phyloP scores from a whole-genome alignment of 2,329 filamentous ascomycete genomes.

The Ceratocystis alfenasii region DNA sequence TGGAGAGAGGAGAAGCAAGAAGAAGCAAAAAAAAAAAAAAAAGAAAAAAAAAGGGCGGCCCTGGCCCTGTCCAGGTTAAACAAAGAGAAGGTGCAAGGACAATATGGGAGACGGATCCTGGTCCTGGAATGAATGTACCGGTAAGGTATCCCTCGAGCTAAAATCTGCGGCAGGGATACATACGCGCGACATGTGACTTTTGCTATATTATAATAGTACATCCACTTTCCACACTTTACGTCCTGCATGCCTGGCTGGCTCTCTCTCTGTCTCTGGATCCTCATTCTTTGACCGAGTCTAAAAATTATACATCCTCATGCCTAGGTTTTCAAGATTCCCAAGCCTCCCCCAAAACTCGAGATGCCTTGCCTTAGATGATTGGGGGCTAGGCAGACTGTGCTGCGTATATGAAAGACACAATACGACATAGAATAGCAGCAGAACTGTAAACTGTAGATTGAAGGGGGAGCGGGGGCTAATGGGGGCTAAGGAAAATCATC shows the following conservation, averaged over 20 bases:
- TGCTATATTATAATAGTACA: neutral
- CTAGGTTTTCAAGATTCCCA: neutral
- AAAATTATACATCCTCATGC: neutral
- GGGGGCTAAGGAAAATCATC: neutral
- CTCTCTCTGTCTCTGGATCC: neutral
- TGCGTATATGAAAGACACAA: neutral
- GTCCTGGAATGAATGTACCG: neutral
- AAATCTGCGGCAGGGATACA: neutral
- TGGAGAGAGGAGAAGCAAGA: neutral
- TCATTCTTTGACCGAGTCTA: neutral
- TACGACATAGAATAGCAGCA: neutral
- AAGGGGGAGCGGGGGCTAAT: neutral
- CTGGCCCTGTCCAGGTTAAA: neutral
- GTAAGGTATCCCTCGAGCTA: neutral
- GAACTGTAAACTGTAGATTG: neutral
- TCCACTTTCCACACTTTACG: neutral
- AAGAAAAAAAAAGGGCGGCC: neutral
- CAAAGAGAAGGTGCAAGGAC: neutral
- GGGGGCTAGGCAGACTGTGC: slow-evolving; percentile 3
- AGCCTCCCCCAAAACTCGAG: neutral
- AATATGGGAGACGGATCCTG: neutral
- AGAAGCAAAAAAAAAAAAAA: no score
- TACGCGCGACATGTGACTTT: neutral
- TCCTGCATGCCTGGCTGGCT: neutral
- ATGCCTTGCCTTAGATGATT: neutral